Base-by-base conservation (phyloP, 371 early-diverging fungal species). In the Coelomomyces lativittatus region DNA sequence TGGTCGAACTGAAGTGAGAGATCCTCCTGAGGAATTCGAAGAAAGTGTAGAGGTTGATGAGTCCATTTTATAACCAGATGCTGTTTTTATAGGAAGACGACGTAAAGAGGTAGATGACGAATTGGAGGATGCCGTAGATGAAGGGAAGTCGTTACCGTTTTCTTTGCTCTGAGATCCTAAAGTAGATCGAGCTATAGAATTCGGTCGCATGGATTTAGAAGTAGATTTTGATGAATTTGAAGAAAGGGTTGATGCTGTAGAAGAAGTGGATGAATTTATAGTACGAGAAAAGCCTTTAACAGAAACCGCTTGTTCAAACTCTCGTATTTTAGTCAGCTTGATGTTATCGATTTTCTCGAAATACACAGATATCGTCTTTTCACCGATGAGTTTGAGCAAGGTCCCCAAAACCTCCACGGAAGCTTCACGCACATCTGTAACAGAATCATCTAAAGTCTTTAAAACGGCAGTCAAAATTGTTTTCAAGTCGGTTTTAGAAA, bases 381-480 rank as follows among this genome's bases (percentile, higher is more conserved):
- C 90, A 11, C 85, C 82, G 7, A 86, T 78, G 10, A 81, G 64
- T 54, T 84, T 84, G 76, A 88, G 81, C 49, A 95, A 60, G 0
- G 85, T 85, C 11, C 88, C 97, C n/a, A 95, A 56, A 26, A 78
- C 80, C 52, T 91, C 89, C 0, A 83, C 81, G 8, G 84, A 73
- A 3, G 83, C 77, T 41, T 91, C 91, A 50, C 96, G 79, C 11
- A 91, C 88, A 28, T 67, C 65, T 0, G 78, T 78, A 58, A 80
- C 82, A n/a, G 82, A 72, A 56, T 95, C 96, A 34, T 91, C 91
- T 28, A 85, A 19, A 1, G 78, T 63, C 44, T 82, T 77, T 21
- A 86, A 63, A 29, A 86, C 63, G 52, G 78, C 60, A 19, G 86
- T 87, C 12, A 74, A 65, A 9, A 82, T 64, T 19, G 67, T 56